Percentiles rank a stretch among this genome's conserved stretches.
phyloP scores from a whole-genome alignment of 2,329 filamentous ascomycete genomes.

The Neodidymelliopsis sp. region DNA sequence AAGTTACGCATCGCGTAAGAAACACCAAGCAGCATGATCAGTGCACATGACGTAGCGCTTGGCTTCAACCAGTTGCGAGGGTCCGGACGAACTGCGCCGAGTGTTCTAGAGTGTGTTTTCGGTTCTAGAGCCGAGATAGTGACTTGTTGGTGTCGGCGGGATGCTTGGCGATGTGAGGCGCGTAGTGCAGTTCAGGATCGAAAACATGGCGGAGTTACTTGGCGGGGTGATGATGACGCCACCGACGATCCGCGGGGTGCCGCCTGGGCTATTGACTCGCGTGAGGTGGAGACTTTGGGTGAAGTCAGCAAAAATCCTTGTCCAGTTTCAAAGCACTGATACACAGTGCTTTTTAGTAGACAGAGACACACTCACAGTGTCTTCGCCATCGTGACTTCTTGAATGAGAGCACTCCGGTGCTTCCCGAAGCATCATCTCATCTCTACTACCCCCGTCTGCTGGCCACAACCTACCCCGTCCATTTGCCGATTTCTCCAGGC shows the following conservation, averaged over 20 bases:
- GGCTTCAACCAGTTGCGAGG: background rate
- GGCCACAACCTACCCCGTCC: too few species aligned
- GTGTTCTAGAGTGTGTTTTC: conserved; percentile 7
- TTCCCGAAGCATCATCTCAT: background rate
- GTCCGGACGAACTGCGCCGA: conserved; percentile 2
- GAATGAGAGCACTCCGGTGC: background rate
- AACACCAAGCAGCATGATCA: conserved; percentile 13
- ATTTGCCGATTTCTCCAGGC: too few species aligned
- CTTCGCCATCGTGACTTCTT: background rate
- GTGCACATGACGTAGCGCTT: conserved; percentile 26
- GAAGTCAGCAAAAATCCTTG: background rate
- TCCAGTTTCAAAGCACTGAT: background rate
- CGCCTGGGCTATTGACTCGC: too few species aligned
- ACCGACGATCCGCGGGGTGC: conserved; percentile 1
- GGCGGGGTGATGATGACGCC: conserved; percentile 23
- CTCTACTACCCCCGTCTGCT: too few species aligned
- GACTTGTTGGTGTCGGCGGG: conserved; percentile 16
- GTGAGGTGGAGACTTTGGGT: too few species aligned
- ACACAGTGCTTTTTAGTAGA: background rate
- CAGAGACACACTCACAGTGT: background rate
- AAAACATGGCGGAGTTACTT: conserved; percentile 17
- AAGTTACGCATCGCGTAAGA: conserved; percentile 21
- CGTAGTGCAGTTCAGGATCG: conserved; percentile 1
- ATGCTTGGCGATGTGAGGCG: conserved; percentile 18
- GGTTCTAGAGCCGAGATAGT: conserved; percentile 21